Conservation (phyloP, 805 yeast species). For the Ogataea pilisensis region DNA sequence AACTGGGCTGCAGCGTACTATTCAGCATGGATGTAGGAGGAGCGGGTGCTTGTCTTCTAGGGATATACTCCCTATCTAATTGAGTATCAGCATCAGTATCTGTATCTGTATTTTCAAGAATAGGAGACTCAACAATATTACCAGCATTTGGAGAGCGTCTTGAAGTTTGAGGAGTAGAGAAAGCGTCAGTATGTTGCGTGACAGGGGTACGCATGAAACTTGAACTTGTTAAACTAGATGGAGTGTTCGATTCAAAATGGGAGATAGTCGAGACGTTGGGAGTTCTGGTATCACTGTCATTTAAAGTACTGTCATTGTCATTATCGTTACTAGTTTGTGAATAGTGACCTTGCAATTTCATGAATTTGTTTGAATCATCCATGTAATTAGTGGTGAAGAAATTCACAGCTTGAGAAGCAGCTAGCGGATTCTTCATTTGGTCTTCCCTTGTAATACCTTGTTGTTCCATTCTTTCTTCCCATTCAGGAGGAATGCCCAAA, state of each 20-base stretch:
- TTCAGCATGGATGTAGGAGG: conserved; percentile 23
- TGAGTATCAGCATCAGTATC: too few species aligned
- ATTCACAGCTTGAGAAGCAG: conserved; percentile 46
- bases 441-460: conserved; percentile 87
- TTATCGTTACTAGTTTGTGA: conserved; percentile 19
- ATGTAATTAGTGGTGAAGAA: conserved; percentile 24
- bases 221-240: conserved; percentile 12
- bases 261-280: conserved; percentile 11
- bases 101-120: not conserved
- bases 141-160: not conserved
- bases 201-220: conserved; percentile 10
- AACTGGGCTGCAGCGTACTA: conserved; percentile 2
- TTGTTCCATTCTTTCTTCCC: conserved; percentile 80
- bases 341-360: conserved; percentile 24
- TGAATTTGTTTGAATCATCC: conserved; percentile 26
- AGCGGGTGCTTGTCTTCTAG: conserved; percentile 35
- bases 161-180: conserved; percentile 3
- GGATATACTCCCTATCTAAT: conserved; percentile 27
- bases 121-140: not conserved
- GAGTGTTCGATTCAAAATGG: conserved; percentile 15
- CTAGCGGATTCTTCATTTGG: conserved; percentile 88
- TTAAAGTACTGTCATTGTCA: conserved; percentile 16
- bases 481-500: conserved; percentile 88
- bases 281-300: conserved; percentile 16
- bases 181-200: conserved; percentile 6